Evolutionary conservation across 805 yeast genomes (phyloP).

Genomic region (Metschnikowia shivogae): DNA sequence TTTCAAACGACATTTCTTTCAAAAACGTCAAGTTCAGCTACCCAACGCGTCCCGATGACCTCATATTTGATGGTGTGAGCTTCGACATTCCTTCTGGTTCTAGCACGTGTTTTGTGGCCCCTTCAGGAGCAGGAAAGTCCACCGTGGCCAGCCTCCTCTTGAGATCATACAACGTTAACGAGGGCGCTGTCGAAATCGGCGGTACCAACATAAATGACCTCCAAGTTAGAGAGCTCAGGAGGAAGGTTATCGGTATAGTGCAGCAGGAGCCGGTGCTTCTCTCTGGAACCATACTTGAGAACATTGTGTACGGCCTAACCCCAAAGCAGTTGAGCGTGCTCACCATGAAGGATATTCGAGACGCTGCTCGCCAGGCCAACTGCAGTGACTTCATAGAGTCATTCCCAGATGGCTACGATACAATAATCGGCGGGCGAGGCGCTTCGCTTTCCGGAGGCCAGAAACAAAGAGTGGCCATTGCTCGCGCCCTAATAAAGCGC

Average conservation of each 20-base stretch:
- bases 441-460: constrained; percentile 69
- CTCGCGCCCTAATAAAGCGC: constrained; percentile 64
- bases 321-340: constrained; percentile 30
- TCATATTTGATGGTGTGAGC: constrained; percentile 35
- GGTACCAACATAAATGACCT: constrained; percentile 46
- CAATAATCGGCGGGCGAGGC: constrained; percentile 53
- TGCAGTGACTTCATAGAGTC: constrained; percentile 53
- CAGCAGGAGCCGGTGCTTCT: constrained; percentile 60
- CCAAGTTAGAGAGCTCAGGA: constrained; percentile 48
- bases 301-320: constrained; percentile 50
- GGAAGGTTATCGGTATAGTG: constrained; percentile 50
- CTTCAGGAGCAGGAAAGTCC: constrained; percentile 60
- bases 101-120: constrained; percentile 46
- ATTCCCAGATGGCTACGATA: constrained; percentile 59
- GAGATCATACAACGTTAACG: constrained; percentile 47
- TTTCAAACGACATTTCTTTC: constrained; percentile 35
- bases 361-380: constrained; percentile 50
- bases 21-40: constrained; percentile 38
- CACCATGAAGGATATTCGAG: constrained; percentile 39
- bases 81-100: constrained; percentile 35
- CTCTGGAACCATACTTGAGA: constrained; percentile 53
- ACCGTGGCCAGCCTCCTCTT: constrained; percentile 53
- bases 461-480: constrained; percentile 73
- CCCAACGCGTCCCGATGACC: constrained; percentile 36
- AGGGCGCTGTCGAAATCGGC: constrained; percentile 49